These are phyloP conservation scores for Alternaria arborescens DNA, from an alignment of 2,329 filamentous ascomycete genomes.

Conservation along the genomic window DNA sequence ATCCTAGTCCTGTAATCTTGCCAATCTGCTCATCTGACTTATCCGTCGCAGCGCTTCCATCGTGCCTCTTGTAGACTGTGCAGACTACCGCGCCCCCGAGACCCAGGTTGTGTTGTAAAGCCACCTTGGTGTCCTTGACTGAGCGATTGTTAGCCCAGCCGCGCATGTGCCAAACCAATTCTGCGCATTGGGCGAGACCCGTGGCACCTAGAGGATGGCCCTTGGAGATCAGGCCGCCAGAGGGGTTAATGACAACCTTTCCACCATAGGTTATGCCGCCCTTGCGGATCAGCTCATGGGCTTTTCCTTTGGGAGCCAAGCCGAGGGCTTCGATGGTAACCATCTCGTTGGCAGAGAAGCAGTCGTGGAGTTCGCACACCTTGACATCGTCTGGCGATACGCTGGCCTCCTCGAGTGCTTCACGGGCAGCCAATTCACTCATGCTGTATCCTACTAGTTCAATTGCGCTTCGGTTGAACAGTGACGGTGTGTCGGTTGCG, in stretches of 20 bases:
- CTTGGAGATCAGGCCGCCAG: slow-evolving; percentile 93
- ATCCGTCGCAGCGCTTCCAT: slow-evolving; percentile 70
- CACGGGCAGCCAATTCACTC: slow-evolving; percentile 73
- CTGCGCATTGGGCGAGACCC: slow-evolving; percentile 93
- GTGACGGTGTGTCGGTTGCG: slow-evolving; percentile 79
- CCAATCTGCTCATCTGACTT: slow-evolving; percentile 72
- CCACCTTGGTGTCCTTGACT: slow-evolving; percentile 72
- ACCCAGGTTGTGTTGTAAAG: slow-evolving; percentile 91
- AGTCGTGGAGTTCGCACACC: slow-evolving; percentile 94
- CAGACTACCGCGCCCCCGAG: slow-evolving; percentile 90
- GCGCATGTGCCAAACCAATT: slow-evolving; percentile 92
- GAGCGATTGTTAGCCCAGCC: slow-evolving; percentile 94
- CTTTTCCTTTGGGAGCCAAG: slow-evolving; percentile 78
- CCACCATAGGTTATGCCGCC: slow-evolving; percentile 94
- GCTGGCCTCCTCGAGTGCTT: slow-evolving; percentile 78
- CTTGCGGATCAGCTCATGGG: slow-evolving; percentile 85
- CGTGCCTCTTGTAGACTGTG: slow-evolving; percentile 85
- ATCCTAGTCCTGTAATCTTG: slow-evolving; percentile 75
- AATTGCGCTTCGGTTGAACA: slow-evolving; percentile 83
- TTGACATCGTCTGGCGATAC: slow-evolving; percentile 72
- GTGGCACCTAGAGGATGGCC: slow-evolving; percentile 94
- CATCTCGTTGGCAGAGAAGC: slow-evolving; percentile 96
- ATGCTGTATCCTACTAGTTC: slow-evolving; percentile 91
- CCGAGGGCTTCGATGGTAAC: slow-evolving; percentile 87
- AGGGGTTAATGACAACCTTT: slow-evolving; percentile 86